These are phyloP conservation scores for Marvania coccoides DNA, from an alignment of 139 green algal species.

Conservation along the genomic window DNA sequence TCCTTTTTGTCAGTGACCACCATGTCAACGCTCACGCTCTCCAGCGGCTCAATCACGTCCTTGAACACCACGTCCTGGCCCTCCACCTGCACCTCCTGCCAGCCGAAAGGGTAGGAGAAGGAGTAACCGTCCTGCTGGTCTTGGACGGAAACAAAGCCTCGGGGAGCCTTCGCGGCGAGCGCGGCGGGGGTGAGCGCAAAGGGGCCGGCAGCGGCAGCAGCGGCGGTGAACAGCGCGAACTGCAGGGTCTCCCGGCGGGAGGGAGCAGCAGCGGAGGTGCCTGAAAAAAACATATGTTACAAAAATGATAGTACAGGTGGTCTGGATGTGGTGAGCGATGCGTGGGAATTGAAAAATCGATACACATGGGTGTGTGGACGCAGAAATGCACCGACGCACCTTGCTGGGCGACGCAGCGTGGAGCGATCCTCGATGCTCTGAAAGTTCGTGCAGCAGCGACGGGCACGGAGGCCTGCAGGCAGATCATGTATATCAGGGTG, in stretches of 20 bases:
- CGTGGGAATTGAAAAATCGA: too few species aligned
- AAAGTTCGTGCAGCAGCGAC: not conserved
- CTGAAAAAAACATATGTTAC: not conserved
- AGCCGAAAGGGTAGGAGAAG: conserved; percentile 97
- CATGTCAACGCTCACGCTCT: conserved; percentile 86
- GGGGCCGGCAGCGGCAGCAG: not conserved
- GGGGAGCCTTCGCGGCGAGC: conserved; percentile 23
- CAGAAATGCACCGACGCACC: not conserved
- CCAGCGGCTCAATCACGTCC: conserved; percentile 97
- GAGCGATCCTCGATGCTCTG: not conserved
- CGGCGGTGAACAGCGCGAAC: not conserved
- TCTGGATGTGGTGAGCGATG: too few species aligned
- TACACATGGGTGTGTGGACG: too few species aligned
- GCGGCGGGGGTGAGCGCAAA: not conserved
- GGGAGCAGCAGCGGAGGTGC: not conserved
- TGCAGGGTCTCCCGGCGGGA: conserved; percentile 25
- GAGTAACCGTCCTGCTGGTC: conserved; percentile 85
- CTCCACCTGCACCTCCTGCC: conserved; percentile 69
- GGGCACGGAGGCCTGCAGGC: not conserved
- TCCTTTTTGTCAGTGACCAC: conserved; percentile 78
- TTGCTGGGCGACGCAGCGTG: not conserved
- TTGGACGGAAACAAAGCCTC: conserved; percentile 69
- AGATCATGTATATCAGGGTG: not conserved
- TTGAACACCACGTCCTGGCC: conserved; percentile 93
- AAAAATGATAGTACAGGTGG: too few species aligned